Base-by-base conservation (phyloP, 192 early-diverging fungal genomes). In the Jimgerdemannia lactiflua region DNA sequence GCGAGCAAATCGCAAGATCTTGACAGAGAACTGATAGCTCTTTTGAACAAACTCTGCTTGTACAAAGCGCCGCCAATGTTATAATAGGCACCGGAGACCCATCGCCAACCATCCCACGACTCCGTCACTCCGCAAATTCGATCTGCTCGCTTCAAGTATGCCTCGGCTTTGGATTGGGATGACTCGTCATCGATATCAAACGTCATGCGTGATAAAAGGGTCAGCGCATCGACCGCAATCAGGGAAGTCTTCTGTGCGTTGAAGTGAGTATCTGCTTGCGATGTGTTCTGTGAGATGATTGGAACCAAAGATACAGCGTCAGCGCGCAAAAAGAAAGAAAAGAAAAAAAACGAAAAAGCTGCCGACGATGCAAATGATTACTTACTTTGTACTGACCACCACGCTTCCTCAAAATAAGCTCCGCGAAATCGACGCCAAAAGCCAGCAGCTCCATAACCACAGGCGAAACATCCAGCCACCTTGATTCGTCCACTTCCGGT, bases 1-100 rank as follows among this genome's bases (percentile, higher is more conserved):
- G 79, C 76, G 17, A 85, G 66, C 19, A 82, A 65, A 2, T 65
- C 65, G 65, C 83, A 85, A n/a, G 83, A 70, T 65, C 74, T 71
- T 8, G 78, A 67, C 4, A 89, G 67, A 9, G 88, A 85, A 20
- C 76, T 41, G 7, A 83, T 72, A 0, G 88, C 86, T 43, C 72
- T 74, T 3, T 64, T 7, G 40, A 76, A 77, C 18, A 72, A 71
- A 29, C 77, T 73, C 0, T 73, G 42, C 3, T 78, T 83, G 70
- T 75, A 83, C 9, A 84, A 79, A 3, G 70, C 54, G 4, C 77
- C 84, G 2, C 90, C 89, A 40, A 85, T 71, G 41, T 81, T 83
- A 73, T 84, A 87, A 59, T 85, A 88, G 2, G 84, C 78, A n/a
- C 76, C 83, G 3, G 89, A 85, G 8, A 88, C 82, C 83, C 84